Evolutionary conservation across 169 alveolate genomes (phyloP).

Genomic region (Besnoitia besnoiti): DNA sequence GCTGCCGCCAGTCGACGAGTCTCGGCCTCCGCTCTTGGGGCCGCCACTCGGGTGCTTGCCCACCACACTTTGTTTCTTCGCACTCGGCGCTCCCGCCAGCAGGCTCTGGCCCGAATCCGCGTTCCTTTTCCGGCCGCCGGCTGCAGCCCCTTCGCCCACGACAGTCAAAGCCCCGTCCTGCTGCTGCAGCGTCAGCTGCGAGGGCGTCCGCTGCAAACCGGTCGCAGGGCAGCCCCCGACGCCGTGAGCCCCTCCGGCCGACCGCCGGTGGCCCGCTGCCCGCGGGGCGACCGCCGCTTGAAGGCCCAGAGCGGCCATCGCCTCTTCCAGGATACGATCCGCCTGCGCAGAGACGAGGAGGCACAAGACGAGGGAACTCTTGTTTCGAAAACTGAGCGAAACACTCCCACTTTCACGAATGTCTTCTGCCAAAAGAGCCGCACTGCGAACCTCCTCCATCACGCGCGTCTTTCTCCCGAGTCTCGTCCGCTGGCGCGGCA

Average conservation of each 20-base stretch:
- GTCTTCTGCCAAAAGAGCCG: too few species aligned
- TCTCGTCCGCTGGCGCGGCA: too few species aligned
- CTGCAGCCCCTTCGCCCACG: constrained; percentile 50
- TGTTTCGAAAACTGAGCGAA: too few species aligned
- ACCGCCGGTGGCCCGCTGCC: neutral
- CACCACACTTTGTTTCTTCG: neutral
- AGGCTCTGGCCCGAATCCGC: neutral
- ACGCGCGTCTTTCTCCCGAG: too few species aligned
- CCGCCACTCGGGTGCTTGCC: constrained; percentile 21
- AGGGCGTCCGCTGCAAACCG: neutral
- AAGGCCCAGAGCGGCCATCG: constrained; percentile 66
- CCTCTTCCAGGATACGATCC: constrained; percentile 57
- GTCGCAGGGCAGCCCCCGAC: constrained; percentile 7
- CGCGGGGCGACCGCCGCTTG: constrained; percentile 67
- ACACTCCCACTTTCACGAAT: too few species aligned
- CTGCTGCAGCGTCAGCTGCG: constrained; percentile 25
- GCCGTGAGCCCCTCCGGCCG: constrained; percentile 21
- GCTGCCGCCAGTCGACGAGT: constrained; percentile 42
- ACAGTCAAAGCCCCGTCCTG: constrained; percentile 10
- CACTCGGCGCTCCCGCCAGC: neutral
- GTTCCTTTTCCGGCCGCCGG: constrained; percentile 41
- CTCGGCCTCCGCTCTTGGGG: constrained; percentile 38
- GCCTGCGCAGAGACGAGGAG: constrained; percentile 46
- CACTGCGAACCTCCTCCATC: too few species aligned
- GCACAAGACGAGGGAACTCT: too few species aligned